A percentile compares a stretch with the other conserved stretches of the same genome.
phyloP scores from a whole-genome alignment of 129 eudicot species.

The Rutidosis leptorrhynchoides region DNA sequence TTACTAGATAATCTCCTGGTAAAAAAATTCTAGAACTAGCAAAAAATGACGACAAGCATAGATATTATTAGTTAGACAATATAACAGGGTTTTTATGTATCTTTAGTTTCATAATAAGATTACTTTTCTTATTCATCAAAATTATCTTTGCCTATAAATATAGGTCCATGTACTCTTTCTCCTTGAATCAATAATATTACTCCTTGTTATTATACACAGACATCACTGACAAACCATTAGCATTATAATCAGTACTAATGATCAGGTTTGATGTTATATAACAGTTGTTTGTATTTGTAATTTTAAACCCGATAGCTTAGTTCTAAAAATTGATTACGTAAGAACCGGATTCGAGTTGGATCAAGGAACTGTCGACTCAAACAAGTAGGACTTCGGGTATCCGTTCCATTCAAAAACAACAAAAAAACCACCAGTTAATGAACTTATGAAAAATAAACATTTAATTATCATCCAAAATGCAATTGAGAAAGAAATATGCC shows the following conservation, averaged over 20 bases:
- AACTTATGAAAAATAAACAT: conserved; percentile 5
- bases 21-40: no score
- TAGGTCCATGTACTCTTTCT: no score
- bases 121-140: no score
- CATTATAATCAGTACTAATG: conserved; percentile 2
- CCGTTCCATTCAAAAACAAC: background rate
- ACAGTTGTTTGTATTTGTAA: no score
- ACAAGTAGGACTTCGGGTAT: conserved; percentile 26
- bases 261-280: background rate
- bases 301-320: conserved; percentile 19
- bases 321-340: background rate
- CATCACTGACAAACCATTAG: background rate
- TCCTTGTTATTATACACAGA: no score
- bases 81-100: no score
- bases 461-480: conserved; percentile 12
- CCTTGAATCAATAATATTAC: no score
- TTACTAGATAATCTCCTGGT: background rate
- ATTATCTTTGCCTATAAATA: no score
- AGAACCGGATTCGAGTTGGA: conserved; percentile 22
- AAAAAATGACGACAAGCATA: background rate
- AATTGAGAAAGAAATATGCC: conserved; percentile 21
- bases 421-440: conserved; percentile 11
- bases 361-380: conserved; percentile 31
- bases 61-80: no score
- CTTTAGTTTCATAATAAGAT: no score